Conservation (phyloP, 1,284 basidiomycete genomes). For the Gymnopus androsaceus region DNA sequence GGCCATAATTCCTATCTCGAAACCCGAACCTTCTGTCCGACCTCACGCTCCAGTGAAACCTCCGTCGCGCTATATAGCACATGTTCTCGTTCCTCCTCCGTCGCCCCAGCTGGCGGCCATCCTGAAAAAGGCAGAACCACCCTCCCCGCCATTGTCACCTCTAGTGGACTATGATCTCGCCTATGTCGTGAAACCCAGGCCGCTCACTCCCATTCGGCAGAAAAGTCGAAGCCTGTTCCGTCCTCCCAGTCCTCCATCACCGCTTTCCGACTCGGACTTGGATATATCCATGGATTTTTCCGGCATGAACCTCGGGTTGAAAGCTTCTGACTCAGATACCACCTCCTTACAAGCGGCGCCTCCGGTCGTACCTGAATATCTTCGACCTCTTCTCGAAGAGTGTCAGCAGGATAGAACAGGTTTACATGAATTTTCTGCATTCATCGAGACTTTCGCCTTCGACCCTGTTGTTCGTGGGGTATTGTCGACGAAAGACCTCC, state of each 20-base stretch:
- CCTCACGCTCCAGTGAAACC: not conserved
- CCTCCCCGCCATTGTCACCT: conserved; percentile 14
- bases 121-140: conserved; percentile 1
- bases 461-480: conserved; percentile 56
- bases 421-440: conserved; percentile 75
- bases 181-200: conserved; percentile 46
- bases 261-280: conserved; percentile 51
- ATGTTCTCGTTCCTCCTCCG: conserved; percentile 11
- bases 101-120: conserved; percentile 3
- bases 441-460: conserved; percentile 75
- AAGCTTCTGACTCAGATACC: not conserved
- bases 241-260: conserved; percentile 49
- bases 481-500: conserved; percentile 17
- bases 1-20: not conserved
- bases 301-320: conserved; percentile 34
- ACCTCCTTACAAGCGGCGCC: conserved; percentile 22
- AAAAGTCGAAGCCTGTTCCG: conserved; percentile 39
- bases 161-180: conserved; percentile 23
- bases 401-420: conserved; percentile 58
- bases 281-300: conserved; percentile 61
- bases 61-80: not conserved
- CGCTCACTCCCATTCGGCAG: conserved; percentile 68
- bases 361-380: conserved; percentile 45
- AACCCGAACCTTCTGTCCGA: not conserved
- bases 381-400: conserved; percentile 63